Conservation (phyloP, 2,329 filamentous ascomycete species). For the Fusarium sp. region DNA sequence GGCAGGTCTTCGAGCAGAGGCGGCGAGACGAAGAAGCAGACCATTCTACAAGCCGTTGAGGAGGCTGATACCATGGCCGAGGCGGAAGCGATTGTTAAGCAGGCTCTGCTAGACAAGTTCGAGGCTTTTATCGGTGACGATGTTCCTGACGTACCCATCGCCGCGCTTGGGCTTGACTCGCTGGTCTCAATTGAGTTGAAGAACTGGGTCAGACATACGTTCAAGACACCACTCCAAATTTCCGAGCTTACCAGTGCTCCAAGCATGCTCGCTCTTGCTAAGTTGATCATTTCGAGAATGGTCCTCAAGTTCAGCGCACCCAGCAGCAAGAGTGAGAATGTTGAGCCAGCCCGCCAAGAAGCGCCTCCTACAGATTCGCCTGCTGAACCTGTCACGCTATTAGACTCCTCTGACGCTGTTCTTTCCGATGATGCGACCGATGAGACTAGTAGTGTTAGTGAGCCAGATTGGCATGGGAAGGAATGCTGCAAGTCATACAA, state of each 20-base stretch:
- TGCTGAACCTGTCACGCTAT: no score
- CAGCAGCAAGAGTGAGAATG: no score
- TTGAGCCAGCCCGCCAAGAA: no score
- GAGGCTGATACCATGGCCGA: neutral
- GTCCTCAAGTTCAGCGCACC: neutral
- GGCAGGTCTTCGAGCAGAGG: neutral
- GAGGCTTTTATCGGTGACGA: constrained; percentile 3
- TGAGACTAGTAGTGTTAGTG: neutral
- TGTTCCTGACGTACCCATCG: constrained; percentile 5
- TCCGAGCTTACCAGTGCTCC: constrained; percentile 3
- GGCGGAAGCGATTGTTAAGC: neutral
- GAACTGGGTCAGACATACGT: constrained; percentile 11
- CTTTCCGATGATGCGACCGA: neutral
- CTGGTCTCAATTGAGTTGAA: constrained; percentile 11
- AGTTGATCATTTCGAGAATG: neutral
- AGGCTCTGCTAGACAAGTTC: constrained; percentile 4
- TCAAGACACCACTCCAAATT: constrained; percentile 6
- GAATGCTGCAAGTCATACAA: neutral
- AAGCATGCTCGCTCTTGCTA: constrained; percentile 5
- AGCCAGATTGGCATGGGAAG: neutral
- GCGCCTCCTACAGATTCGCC: no score
- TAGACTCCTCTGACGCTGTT: neutral
- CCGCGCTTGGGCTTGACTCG: neutral
- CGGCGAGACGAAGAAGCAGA: constrained; percentile 1
- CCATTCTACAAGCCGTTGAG: constrained; percentile 5